phyloP scores from a whole-genome alignment of 441 rosid genomes.

The Biscutella laevigata region DNA sequence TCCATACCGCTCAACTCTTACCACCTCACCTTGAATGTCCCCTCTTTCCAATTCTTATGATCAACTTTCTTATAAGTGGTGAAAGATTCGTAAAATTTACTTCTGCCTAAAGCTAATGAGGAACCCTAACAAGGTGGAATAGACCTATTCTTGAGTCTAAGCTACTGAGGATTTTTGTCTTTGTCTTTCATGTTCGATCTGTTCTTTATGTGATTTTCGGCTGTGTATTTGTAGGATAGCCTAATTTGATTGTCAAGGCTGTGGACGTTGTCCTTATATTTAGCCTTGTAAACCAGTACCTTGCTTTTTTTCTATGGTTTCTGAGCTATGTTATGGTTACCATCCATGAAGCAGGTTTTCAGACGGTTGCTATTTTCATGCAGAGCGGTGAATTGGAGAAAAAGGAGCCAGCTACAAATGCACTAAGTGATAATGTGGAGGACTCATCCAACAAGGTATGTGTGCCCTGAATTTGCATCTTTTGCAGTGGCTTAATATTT shows the following conservation, averaged over 20 bases:
- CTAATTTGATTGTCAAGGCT: slow-evolving; percentile 16
- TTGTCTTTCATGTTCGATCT: slow-evolving; percentile 5
- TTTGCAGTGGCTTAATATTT: neutral
- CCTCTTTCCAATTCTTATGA: neutral
- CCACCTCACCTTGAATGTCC: slow-evolving; percentile 10
- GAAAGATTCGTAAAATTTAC: slow-evolving; percentile 2
- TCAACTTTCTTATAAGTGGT: slow-evolving; percentile 5
- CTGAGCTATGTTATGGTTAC: slow-evolving; percentile 87
- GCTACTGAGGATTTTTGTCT: neutral
- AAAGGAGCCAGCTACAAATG: slow-evolving; percentile 35
- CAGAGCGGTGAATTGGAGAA: slow-evolving; percentile 76
- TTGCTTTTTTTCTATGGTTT: slow-evolving; percentile 29
- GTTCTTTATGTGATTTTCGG: slow-evolving; percentile 11
- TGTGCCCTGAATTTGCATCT: neutral
- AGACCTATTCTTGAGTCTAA: neutral
- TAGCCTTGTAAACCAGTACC: slow-evolving; percentile 17
- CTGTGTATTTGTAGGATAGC: slow-evolving; percentile 1
- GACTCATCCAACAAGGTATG: slow-evolving; percentile 74
- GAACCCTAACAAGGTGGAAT: neutral
- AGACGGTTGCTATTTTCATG: slow-evolving; percentile 99
- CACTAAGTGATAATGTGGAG: slow-evolving; percentile 39
- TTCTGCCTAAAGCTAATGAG: neutral
- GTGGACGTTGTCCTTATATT: slow-evolving; percentile 9
- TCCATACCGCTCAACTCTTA: neutral
- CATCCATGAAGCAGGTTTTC: slow-evolving; percentile 92